phyloP scores from a whole-genome alignment of 1,284 basidiomycete genomes.

The Rhodotorula sp. region DNA sequence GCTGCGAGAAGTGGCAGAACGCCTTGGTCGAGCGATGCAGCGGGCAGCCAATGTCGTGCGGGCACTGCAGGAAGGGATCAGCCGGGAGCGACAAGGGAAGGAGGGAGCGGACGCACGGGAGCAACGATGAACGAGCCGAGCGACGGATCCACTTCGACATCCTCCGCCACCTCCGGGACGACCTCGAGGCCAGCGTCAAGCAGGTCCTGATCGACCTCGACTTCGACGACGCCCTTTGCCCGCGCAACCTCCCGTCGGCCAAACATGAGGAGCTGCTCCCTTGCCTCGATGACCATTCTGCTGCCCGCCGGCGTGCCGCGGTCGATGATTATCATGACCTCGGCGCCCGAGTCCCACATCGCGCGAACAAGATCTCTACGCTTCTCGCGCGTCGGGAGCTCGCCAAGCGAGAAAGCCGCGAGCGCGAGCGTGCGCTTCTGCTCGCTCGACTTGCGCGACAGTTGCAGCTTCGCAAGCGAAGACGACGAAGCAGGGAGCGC shows the following conservation, averaged over 20 bases:
- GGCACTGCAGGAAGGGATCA: constrained; percentile 63
- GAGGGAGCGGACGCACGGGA: constrained; percentile 61
- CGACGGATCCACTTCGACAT: constrained; percentile 21
- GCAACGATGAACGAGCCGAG: constrained; percentile 75
- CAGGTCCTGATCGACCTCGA: constrained; percentile 36
- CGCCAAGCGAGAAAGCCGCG: constrained; percentile 80
- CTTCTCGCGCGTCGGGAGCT: constrained; percentile 64
- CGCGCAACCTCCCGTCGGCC: constrained; percentile 54
- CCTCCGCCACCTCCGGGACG: constrained; percentile 8
- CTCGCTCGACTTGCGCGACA: constrained; percentile 16
- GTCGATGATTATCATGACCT: constrained; percentile 82
- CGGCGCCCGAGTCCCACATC: constrained; percentile 87
- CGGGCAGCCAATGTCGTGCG: constrained; percentile 87
- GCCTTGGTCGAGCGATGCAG: constrained; percentile 54
- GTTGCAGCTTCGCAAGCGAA: constrained; percentile 31
- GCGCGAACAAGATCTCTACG: constrained; percentile 72
- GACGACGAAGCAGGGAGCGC: constrained; percentile 18
- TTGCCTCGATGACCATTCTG: constrained; percentile 75
- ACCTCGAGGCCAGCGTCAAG: constrained; percentile 15
- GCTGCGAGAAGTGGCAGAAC: constrained; percentile 82
- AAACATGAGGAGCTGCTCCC: constrained; percentile 71
- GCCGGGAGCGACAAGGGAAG: neutral
- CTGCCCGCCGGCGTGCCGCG: constrained; percentile 77
- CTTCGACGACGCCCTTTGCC: constrained; percentile 8
- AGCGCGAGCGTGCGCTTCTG: constrained; percentile 65